A percentile compares a stretch with the other conserved stretches of the same genome.
Evolutionary conservation across 345 rosid species (phyloP).

Genomic region (Odontarrhena argentea): DNA sequence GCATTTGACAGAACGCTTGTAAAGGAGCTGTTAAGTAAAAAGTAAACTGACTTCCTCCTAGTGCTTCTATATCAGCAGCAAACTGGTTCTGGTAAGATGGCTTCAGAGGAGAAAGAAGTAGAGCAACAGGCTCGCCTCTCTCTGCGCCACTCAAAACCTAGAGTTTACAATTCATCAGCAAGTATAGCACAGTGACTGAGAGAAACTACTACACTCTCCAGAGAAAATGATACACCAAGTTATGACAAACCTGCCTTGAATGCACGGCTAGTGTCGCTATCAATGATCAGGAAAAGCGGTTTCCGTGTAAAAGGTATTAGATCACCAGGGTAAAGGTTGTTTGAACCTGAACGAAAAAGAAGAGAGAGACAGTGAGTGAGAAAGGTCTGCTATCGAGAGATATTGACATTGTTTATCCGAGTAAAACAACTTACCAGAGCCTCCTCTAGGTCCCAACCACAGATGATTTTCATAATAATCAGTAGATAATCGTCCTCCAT

Average conservation of each 20-base stretch:
- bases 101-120: conserved; percentile 84
- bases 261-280: conserved; percentile 98
- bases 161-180: conserved; percentile 27
- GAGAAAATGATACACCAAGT: conserved; percentile 43
- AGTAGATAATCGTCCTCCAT: conserved; percentile 51
- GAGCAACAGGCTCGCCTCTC: conserved; percentile 87
- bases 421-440: conserved; percentile 56
- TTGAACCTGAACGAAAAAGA: conserved; percentile 55
- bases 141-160: conserved; percentile 90
- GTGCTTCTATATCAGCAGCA: conserved; percentile 40
- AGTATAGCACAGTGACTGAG: conserved; percentile 18
- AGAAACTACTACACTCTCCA: conserved; percentile 29
- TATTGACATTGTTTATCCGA: conserved; percentile 19
- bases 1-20: conserved; percentile 85
- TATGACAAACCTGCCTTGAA: conserved; percentile 99
- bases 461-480: conserved; percentile 54
- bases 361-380: conserved; percentile 16
- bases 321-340: conserved; percentile 88
- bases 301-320: conserved; percentile 90
- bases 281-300: conserved; percentile 90
- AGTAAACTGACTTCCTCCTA: conserved; percentile 84
- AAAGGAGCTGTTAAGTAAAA: conserved; percentile 90
- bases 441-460: conserved; percentile 81
- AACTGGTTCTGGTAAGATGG: conserved; percentile 55
- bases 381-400: conserved; percentile 8